Percentiles rank a stretch among this genome's conserved stretches.
Evolutionary conservation across 345 rosid species (phyloP).

Genomic region (Laguncularia racemosa): DNA sequence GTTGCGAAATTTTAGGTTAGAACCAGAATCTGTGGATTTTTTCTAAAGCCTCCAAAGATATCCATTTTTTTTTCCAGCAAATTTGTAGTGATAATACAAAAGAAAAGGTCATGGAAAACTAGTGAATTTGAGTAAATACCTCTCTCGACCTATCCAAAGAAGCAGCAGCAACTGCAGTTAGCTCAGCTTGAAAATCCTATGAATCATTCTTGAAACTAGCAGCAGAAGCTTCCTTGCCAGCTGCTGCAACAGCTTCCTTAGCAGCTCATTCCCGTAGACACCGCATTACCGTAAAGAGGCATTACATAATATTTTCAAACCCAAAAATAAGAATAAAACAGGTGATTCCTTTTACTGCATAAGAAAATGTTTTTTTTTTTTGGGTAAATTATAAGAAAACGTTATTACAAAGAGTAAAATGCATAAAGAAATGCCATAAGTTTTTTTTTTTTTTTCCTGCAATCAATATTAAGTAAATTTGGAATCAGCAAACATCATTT

Average conservation of each 20-base stretch:
- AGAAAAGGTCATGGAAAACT: neutral
- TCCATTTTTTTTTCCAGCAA: too few species aligned
- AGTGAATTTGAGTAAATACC: slow-evolving; percentile 22
- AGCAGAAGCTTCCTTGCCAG: slow-evolving; percentile 52
- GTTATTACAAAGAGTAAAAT: too few species aligned
- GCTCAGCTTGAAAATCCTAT: slow-evolving; percentile 50
- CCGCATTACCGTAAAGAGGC: neutral
- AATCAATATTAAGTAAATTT: too few species aligned
- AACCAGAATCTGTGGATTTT: too few species aligned
- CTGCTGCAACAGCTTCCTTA: slow-evolving; percentile 67
- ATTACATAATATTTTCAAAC: neutral
- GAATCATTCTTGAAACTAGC: slow-evolving; percentile 46
- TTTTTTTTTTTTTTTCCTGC: too few species aligned
- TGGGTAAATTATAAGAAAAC: too few species aligned
- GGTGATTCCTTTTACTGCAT: too few species aligned
- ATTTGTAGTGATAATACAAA: neutral
- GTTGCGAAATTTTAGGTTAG: too few species aligned
- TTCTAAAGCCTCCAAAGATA: too few species aligned
- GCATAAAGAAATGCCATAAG: too few species aligned
- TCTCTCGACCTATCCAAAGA: slow-evolving; percentile 54
- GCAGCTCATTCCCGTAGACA: slow-evolving; percentile 80
- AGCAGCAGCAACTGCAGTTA: slow-evolving; percentile 51
- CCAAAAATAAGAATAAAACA: neutral
- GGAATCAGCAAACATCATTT: too few species aligned
- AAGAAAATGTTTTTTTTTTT: too few species aligned